Evolutionary conservation across 805 yeast genomes (phyloP), one percentile per base, ranked within the genome.

Genomic region (Cyberlindnera misumaiensis): DNA sequence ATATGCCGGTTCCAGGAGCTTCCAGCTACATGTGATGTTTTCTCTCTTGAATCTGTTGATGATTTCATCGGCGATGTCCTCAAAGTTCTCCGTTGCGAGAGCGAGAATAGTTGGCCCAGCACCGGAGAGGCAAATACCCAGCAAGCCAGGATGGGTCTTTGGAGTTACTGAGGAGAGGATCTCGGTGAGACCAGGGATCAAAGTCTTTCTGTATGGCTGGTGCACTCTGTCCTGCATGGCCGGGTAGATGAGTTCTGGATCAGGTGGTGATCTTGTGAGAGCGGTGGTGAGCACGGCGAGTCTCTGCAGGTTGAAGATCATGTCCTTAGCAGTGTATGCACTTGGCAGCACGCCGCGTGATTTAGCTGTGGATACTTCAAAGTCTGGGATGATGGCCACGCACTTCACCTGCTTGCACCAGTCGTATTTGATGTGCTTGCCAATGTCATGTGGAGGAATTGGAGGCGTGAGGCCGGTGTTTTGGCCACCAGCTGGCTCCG

Each of bases 91-190:
- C 4, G 96, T 88, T 4, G 98, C 97, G 46, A 93, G 72, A 30
- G 96, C 95, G 46, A 93, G 67, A 41, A 93, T 89, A 7, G 98
- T 93, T 41, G 98, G 98, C 8, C 98, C 98, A 6, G 98, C 98
- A 38, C 98, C 98, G 20, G 95, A 83, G 42, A 93, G 70, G 59
- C 98, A 93, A 51, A 93, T 86, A 37, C 98, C 98, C 42, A 93
- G 70, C 34, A 89, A 70, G 4, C 97, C 97, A 2, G 82, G 81
- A 58, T 85, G 84, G 5, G 84, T 68, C 32, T 74, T 70, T 31
- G 97, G 96, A 0, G 94, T 85, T 36, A 93, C 80, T 11, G 83
- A 71, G 6, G 77, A 68, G 49, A 93, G 70, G 35, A 93, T 86
- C 45, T 85, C 87, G 10, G 82, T 70, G 39, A 93, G 72, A 0